Base-by-base conservation (phyloP, 345 rosid genomes). In the Gossypium mustelinum region DNA sequence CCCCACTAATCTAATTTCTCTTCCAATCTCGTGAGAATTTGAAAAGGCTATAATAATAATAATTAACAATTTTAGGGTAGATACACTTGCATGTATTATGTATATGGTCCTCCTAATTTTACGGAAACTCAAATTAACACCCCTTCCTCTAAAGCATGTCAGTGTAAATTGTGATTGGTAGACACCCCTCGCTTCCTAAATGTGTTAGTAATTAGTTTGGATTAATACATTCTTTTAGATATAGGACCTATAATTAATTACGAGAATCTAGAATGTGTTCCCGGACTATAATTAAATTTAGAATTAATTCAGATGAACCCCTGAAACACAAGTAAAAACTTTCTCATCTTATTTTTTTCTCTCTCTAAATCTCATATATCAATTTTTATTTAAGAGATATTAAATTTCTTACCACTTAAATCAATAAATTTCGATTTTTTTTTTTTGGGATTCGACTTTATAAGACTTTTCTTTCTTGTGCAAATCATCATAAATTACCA, bases 11-110 rank as follows among this genome's bases (percentile, higher is more conserved):
- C 47, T 57, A 11, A 55, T 29, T 71, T 54, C 74, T 43, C 56
- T 17, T 68, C 65, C 68, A 17, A 11, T 77, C 78, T 75, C 81
- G 56, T 68, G 79, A 75, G 71, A 81, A 70, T n/a, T 56, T 70
- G 25, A 43, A 17, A 52, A 52, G 14, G 45, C 29, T 58, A 1
- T 59, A 9, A 27, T 14, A 39, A 20, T 54, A 22, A 57, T 22
- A 20, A 57, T 9, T 18, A 56, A 55, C 18, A 5, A n/a, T 7
- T n/a, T 62, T 20, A 67, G 39, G 56, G 63, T 78, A 59, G 70
- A n/a, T 6, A 51, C n/a, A 51, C 56, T 51, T 13, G 7, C 56
- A 51, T 51, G 7, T 51, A 51, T 66, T 68, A 9, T 18, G 24
- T 24, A 39, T 50, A 68, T 67, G 81, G 70, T 74, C 81, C 77